phyloP scores from a whole-genome alignment of 1,284 basidiomycete genomes.

The Heliocybe sulcata region DNA sequence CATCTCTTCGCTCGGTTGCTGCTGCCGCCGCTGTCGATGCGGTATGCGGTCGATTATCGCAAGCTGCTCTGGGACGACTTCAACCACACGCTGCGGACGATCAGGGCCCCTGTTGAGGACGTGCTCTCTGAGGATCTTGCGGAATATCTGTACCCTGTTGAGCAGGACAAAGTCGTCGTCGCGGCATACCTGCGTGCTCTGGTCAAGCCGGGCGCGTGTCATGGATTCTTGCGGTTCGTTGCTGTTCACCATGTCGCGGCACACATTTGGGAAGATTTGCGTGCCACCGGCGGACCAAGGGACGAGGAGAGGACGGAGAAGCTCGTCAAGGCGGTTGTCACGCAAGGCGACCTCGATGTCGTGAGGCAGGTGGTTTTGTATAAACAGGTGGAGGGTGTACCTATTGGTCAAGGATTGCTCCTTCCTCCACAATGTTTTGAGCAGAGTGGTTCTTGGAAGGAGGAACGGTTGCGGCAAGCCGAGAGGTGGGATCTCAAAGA shows the following conservation, averaged over 20 bases:
- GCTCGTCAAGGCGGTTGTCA: constrained; percentile 44
- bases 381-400: constrained; percentile 21
- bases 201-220: constrained; percentile 30
- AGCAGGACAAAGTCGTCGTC: constrained; percentile 61
- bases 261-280: constrained; percentile 66
- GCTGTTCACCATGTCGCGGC: constrained; percentile 78
- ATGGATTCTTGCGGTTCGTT: constrained; percentile 62
- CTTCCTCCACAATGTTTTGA: constrained; percentile 35
- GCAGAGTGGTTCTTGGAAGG: constrained; percentile 17
- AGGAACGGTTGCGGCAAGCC: background rate
- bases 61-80: constrained; percentile 82
- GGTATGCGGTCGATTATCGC: constrained; percentile 81
- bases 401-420: constrained; percentile 17
- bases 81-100: constrained; percentile 50
- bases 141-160: constrained; percentile 69
- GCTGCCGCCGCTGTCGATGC: constrained; percentile 70
- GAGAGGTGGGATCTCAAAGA: background rate
- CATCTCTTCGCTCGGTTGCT: constrained; percentile 70
- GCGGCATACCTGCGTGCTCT: constrained; percentile 50
- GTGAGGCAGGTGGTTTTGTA: constrained; percentile 52
- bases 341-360: constrained; percentile 37
- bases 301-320: constrained; percentile 37
- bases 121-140: constrained; percentile 41
- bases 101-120: constrained; percentile 39
- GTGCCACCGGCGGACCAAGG: background rate